Conservation (phyloP, 108 stramenopile genomes). For the Cyclostephanos tholiformis region DNA sequence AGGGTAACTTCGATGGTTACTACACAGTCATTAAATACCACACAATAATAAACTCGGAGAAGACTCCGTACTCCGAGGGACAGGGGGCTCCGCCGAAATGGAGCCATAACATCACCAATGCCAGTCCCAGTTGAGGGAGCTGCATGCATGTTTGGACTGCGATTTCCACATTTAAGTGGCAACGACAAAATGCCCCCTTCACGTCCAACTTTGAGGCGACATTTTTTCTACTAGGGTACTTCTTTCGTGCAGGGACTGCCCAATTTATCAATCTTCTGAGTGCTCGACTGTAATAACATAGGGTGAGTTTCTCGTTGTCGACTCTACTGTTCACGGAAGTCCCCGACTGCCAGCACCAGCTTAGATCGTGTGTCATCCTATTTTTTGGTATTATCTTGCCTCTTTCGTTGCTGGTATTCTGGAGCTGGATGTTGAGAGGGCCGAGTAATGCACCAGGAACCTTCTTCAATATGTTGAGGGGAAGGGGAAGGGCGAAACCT, state of each 20-base stretch:
- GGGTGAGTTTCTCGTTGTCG: background rate
- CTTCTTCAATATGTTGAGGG: background rate
- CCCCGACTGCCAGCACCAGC: background rate
- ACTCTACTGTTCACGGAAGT: background rate
- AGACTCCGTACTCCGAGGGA: no score
- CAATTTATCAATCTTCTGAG: background rate
- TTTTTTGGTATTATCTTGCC: background rate
- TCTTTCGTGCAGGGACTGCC: background rate
- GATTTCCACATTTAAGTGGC: background rate
- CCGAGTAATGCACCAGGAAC: background rate
- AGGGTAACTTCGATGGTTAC: no score
- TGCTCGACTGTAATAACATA: background rate
- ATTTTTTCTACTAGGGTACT: background rate
- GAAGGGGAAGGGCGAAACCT: conserved; percentile 7
- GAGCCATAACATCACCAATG: no score
- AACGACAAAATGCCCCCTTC: background rate
- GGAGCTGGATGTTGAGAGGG: background rate
- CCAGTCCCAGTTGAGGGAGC: no score
- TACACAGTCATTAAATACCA: no score
- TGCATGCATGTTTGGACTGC: background rate
- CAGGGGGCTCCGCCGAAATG: no score
- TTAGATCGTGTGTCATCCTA: conserved; percentile 1
- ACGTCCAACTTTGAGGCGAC: conserved; percentile 1
- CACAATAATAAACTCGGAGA: no score
- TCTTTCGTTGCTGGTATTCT: background rate